Base-by-base conservation (phyloP, 2,329 filamentous ascomycete genomes). In the Fusarium xylarioides region DNA sequence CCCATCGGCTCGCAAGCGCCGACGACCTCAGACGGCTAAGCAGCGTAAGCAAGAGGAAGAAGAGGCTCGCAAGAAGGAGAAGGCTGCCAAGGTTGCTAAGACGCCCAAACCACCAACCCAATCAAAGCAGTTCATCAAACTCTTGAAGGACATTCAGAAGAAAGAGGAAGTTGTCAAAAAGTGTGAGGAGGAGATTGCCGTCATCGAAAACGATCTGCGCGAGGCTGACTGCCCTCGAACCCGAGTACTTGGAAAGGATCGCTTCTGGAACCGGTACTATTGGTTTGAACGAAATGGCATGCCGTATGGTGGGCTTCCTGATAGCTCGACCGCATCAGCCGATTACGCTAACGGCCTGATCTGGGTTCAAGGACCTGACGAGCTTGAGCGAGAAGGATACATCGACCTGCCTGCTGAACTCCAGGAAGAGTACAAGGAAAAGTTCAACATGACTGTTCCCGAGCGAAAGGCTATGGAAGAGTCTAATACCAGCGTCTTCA, bases 231-330 rank as follows among this genome's bases (percentile, higher is more conserved):
- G 95, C 77, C 94, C 95, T 40, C 92, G 96, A 70, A 97, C 95
- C 23, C 91, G 94, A 71, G 91, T 95, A 23, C 87, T 99, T 32
- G 96, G 96, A 68, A 95, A 96, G 81, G 96, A 99, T 82, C 91
- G 96, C 49, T 99, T 97, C 86, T 97, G 95, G 91, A 98, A 99
- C 82, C 91, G 95, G 60, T 99, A 98, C 83, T 98, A 97, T 86
- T 99, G 96, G 95, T 98, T 98, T 81, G 96, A 99, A 83, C 92
- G 95, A 71, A 99, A 98, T 79, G 96, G 95, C 30, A 98, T 98
- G 95, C 96, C 96, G 0, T 97, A 95, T 78, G 94, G 89, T 37
- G 96, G 96, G 9, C 87, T 98, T 62, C 95, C 95, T 0, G 90
- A 89, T 73, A 97, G 94, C 81, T 98, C 95, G 21, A 98, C 95